Percentiles rank a stretch among this genome's conserved stretches.
Evolutionary conservation across 192 early-diverging fungal species (phyloP).

Genomic region (Diversispora epigaea): DNA sequence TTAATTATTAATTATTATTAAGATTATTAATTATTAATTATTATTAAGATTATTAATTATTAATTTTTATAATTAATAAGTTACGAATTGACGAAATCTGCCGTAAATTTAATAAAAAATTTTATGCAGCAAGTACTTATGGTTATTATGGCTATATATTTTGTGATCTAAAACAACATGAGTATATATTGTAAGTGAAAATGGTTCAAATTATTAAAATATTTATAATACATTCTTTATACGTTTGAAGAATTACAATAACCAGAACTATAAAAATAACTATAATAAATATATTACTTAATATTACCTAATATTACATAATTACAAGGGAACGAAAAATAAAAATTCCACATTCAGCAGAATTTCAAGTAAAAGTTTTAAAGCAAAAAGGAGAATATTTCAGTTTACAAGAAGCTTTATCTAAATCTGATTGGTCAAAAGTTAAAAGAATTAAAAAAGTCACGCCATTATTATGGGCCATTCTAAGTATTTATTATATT

Average conservation of each 20-base stretch:
- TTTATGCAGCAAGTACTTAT: conserved; percentile 64
- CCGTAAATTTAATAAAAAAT: conserved; percentile 55
- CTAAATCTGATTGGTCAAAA: conserved; percentile 40
- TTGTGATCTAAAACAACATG: conserved; percentile 69
- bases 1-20: not conserved
- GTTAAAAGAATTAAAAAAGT: conserved; percentile 47
- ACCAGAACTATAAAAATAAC: too few relatives aligned
- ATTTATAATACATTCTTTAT: not conserved
- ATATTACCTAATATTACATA: not conserved
- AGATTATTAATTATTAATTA: not conserved
- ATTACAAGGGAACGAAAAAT: conserved; percentile 30
- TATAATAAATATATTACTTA: not conserved
- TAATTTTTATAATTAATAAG: too few relatives aligned
- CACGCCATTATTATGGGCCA: conserved; percentile 50
- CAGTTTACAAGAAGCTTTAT: conserved; percentile 41
- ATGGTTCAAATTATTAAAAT: not conserved
- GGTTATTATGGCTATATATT: conserved; percentile 88
- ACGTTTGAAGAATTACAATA: too few relatives aligned
- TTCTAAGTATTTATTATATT: conserved; percentile 42
- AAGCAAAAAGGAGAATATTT: conserved; percentile 42
- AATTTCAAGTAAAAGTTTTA: conserved; percentile 38
- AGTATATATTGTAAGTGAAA: conserved; percentile 59
- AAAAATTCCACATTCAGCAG: conserved; percentile 37
- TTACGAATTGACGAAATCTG: conserved; percentile 64
- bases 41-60: not conserved